Evolutionary conservation across 1,284 basidiomycete genomes (phyloP).

Genomic region (Trametes sp.): DNA sequence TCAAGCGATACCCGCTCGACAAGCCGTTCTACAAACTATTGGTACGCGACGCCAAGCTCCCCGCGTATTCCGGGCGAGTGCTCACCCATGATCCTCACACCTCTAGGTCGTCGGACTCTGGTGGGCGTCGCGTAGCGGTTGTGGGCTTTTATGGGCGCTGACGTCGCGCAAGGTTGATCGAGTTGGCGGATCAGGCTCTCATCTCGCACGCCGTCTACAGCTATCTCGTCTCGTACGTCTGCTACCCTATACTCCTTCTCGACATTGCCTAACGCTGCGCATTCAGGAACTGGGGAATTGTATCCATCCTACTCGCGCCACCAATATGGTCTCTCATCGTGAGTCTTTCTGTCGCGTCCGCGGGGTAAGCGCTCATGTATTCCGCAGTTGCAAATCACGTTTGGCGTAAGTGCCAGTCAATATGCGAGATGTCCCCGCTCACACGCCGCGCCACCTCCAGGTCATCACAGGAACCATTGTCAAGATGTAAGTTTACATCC

Average conservation of each 20-base stretch:
- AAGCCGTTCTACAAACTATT: constrained; percentile 58
- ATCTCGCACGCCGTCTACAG: constrained; percentile 65
- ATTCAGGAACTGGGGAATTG: constrained; percentile 56
- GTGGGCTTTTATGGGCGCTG: background rate
- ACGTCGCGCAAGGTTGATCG: constrained; percentile 51
- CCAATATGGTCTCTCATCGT: constrained; percentile 66
- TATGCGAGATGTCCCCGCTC: background rate
- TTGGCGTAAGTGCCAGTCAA: constrained; percentile 54
- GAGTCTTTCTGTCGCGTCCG: constrained; percentile 34
- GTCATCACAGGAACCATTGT: constrained; percentile 66
- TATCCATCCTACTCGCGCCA: constrained; percentile 48
- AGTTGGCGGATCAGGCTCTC: constrained; percentile 59
- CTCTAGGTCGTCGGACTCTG: constrained; percentile 53
- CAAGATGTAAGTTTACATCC: constrained; percentile 57
- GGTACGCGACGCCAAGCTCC: constrained; percentile 47
- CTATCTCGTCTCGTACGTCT: constrained; percentile 45
- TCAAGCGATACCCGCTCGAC: constrained; percentile 62
- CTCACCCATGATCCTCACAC: constrained; percentile 2
- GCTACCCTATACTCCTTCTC: background rate
- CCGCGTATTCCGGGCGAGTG: background rate
- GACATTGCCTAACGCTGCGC: background rate
- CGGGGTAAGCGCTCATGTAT: background rate
- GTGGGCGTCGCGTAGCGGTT: constrained; percentile 41
- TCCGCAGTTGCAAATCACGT: constrained; percentile 59
- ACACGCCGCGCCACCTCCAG: constrained; percentile 43